Evolutionary conservation across 1,284 basidiomycete species (phyloP).

Genomic region (Moniliophthora roreri): DNA sequence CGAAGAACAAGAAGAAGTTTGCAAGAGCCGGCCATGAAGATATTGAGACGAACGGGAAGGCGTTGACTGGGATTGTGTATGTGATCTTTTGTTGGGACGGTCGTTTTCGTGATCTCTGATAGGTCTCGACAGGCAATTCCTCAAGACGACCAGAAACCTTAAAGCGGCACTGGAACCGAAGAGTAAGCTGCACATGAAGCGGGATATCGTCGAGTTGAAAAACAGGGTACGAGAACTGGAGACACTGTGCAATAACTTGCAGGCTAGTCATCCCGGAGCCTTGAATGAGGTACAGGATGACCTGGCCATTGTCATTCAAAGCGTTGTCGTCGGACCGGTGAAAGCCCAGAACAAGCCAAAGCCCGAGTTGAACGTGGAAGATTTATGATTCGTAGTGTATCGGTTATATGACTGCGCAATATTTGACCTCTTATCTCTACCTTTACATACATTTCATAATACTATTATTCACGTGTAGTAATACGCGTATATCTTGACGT

Average conservation of each 20-base stretch:
- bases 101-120: background rate
- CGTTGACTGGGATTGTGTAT: slow-evolving; percentile 1
- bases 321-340: slow-evolving; percentile 1
- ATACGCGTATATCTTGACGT: too few relatives aligned
- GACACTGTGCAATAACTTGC: background rate
- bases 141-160: background rate
- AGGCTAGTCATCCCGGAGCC: background rate
- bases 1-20: slow-evolving; percentile 3
- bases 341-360: background rate
- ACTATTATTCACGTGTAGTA: too few relatives aligned
- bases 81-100: background rate
- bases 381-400: too few relatives aligned
- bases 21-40: background rate
- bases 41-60: slow-evolving; percentile 2
- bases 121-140: background rate
- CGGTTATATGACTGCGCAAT: too few relatives aligned
- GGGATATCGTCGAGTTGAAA: slow-evolving; percentile 1
- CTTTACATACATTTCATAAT: too few relatives aligned
- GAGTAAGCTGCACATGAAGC: background rate
- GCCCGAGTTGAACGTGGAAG: background rate
- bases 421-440: too few relatives aligned
- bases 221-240: background rate
- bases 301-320: background rate
- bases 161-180: background rate
- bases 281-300: slow-evolving; percentile 2